Base-by-base conservation (phyloP, 192 early-diverging fungal species). In the Coemansia sp. region DNA sequence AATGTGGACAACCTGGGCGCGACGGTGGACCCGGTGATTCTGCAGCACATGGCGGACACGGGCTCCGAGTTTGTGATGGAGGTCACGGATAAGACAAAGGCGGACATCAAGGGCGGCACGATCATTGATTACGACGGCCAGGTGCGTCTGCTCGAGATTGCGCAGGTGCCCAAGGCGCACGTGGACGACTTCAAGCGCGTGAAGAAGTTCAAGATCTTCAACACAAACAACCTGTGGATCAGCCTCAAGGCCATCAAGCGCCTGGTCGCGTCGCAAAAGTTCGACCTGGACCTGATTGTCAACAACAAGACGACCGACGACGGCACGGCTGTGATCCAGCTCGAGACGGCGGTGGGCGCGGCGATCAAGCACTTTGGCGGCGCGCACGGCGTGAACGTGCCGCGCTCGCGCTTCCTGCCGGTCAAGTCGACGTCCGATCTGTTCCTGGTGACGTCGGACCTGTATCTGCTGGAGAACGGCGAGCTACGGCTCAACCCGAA, bases 161-260 rank as follows among this genome's bases (percentile, higher is more conserved):
- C 97, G 9, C 97, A 99, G 82, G 97, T 99, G n/a, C 95, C 97
- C 24, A 74, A 87, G 55, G 94, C 94, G 56, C 91, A 97, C 63
- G 90, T 95, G 14, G 95, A 99, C 69, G 97, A 99, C 66, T 99
- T 99, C 73, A 99, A 99, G 81, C 91, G 89, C 47, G 86, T 99
- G 81, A 99, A 98, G 77, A 99, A 99, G 82, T 99, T 99, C 87
- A 93, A 96, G 87, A 97, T 98, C 71, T 98, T 98, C 83, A 98
- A 98, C 85, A 98, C 96, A 53, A 93, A 92, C 82, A 93, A 93
- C 73, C 62, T 92, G 69, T 93, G 91, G 90, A 87, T 92, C 57
- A 89, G 84, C 65, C 75, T 92, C 33, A 89, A 88, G 81, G 90
- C 91, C 24, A 86, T 92, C 65, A 92, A 91, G 82, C 91, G 93